These are phyloP conservation scores for Pochonia chlamydosporia DNA, from an alignment of 2,329 filamentous ascomycete species.

Conservation along the genomic window DNA sequence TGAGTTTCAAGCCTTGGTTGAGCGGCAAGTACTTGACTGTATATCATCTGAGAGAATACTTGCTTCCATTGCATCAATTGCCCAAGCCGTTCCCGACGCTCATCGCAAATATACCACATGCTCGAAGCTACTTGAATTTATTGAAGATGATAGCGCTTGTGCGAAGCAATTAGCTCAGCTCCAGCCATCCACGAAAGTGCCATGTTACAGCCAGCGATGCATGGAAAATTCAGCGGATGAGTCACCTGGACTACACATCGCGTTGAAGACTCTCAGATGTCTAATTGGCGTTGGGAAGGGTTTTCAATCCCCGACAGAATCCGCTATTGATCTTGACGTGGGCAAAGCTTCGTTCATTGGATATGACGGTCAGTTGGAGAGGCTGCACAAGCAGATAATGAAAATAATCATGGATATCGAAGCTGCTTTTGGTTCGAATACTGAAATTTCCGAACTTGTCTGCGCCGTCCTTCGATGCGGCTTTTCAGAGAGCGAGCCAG, in stretches of 20 bases:
- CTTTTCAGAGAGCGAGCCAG: conserved; percentile 67
- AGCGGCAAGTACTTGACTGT: conserved; percentile 52
- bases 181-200: conserved; percentile 6
- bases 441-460: conserved; percentile 65
- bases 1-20: conserved; percentile 61
- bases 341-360: conserved; percentile 20
- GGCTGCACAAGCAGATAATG: conserved; percentile 42
- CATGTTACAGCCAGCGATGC: conserved; percentile 21
- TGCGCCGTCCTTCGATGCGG: conserved; percentile 69
- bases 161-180: conserved; percentile 17
- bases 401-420: conserved; percentile 42
- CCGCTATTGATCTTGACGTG: conserved; percentile 60
- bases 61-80: conserved; percentile 67
- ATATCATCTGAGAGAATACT: conserved; percentile 68
- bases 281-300: conserved; percentile 66
- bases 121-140: conserved; percentile 52
- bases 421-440: conserved; percentile 47
- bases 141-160: conserved; percentile 49
- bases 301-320: conserved; percentile 62
- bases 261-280: conserved; percentile 57
- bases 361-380: conserved; percentile 15
- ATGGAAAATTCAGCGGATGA: conserved; percentile 30
- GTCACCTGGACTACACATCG: conserved; percentile 39
- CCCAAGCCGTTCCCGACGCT: conserved; percentile 63
- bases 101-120: conserved; percentile 48